phyloP scores from a whole-genome alignment of 2,329 filamentous ascomycete species.

The Aspergillus proliferans region DNA sequence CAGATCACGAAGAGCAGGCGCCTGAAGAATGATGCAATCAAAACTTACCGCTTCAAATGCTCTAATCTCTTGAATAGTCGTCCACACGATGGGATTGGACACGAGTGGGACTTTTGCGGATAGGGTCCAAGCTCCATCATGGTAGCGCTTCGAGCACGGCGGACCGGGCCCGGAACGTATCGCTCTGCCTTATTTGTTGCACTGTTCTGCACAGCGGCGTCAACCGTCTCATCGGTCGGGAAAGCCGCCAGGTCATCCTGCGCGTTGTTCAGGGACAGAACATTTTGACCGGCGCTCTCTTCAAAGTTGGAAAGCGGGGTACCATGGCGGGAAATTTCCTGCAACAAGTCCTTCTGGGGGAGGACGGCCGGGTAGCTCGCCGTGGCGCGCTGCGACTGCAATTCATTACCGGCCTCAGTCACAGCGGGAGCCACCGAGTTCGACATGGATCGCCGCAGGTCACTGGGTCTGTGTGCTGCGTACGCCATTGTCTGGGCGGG shows the following conservation, averaged over 20 bases:
- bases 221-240: conserved; percentile 56
- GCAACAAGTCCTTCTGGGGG: conserved; percentile 72
- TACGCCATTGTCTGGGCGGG: conserved; percentile 42
- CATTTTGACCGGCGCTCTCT: conserved; percentile 70
- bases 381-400: conserved; percentile 69
- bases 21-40: conserved; percentile 18
- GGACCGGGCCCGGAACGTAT: conserved; percentile 62
- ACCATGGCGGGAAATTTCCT: conserved; percentile 74
- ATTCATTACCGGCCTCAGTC: conserved; percentile 66
- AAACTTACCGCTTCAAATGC: conserved; percentile 90
- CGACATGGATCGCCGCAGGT: conserved; percentile 85
- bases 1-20: neutral
- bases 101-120: conserved; percentile 95
- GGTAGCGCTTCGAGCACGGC: conserved; percentile 86
- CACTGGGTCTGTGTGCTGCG: conserved; percentile 72
- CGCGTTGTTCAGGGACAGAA: conserved; percentile 56
- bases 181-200: conserved; percentile 53
- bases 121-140: conserved; percentile 96
- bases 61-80: conserved; percentile 98
- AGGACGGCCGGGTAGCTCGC: conserved; percentile 63
- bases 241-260: conserved; percentile 64
- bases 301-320: conserved; percentile 84
- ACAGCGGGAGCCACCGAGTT: conserved; percentile 71
- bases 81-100: conserved; percentile 96
- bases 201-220: conserved; percentile 51